Conservation (phyloP, 176 grass and related monocot species). For the Urochloa ruziziensis region DNA sequence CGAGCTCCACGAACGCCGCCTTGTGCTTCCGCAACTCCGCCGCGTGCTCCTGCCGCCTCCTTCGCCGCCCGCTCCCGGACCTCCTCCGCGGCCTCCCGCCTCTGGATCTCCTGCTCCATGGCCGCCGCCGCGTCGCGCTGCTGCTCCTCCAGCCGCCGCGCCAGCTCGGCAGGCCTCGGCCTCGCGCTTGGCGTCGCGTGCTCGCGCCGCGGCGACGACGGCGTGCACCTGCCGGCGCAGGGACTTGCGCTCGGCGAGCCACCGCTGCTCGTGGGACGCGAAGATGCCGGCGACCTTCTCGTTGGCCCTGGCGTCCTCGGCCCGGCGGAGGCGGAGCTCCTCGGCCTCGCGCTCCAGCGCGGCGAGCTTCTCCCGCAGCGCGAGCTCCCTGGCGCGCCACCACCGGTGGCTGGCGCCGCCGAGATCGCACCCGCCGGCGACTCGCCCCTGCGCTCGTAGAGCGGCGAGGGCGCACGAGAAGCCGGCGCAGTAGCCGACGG, state of each 20-base stretch:
- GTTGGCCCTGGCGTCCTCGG: slow-evolving; percentile 77
- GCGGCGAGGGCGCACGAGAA: slow-evolving; percentile 62
- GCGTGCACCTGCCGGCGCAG: slow-evolving; percentile 69
- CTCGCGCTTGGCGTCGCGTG: slow-evolving; percentile 43
- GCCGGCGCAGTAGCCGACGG: slow-evolving; percentile 37
- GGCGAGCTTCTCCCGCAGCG: slow-evolving; percentile 43
- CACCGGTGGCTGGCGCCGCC: slow-evolving; percentile 21
- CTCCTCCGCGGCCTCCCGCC: slow-evolving; percentile 28
- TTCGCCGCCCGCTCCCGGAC: slow-evolving; percentile 33
- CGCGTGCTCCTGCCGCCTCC: slow-evolving; percentile 44
- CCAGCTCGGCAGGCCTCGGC: slow-evolving; percentile 35
- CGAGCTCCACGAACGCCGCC: slow-evolving; percentile 67
- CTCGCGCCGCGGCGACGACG: slow-evolving; percentile 47
- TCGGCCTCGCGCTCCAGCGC: slow-evolving; percentile 37
- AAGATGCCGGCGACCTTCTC: slow-evolving; percentile 87
- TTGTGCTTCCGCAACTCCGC: slow-evolving; percentile 71
- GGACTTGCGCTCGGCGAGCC: slow-evolving; percentile 54
- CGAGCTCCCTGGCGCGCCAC: slow-evolving; percentile 32
- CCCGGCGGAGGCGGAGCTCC: slow-evolving; percentile 46
- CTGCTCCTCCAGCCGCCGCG: slow-evolving; percentile 53
- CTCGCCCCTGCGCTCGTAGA: slow-evolving; percentile 31
- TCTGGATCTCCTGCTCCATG: no score
- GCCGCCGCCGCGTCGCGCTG: no score
- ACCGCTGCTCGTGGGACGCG: slow-evolving; percentile 66
- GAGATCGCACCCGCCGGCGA: slow-evolving; percentile 29